Evolutionary conservation across 768 basidiomycete species (phyloP).

Genomic region (Rhodotorula graminis): DNA sequence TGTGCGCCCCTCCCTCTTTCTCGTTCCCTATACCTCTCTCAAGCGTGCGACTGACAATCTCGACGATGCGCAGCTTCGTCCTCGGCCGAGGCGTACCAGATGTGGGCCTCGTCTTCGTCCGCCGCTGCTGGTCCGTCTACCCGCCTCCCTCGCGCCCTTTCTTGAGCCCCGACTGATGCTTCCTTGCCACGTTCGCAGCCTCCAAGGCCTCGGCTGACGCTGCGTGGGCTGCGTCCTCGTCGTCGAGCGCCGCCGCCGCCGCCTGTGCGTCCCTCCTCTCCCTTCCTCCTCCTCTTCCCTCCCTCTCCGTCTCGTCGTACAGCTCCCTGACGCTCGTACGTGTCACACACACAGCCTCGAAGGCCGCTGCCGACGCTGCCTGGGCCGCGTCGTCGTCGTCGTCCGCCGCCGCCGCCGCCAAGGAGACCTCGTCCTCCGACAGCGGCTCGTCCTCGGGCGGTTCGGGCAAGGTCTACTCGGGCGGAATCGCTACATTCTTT

Average conservation of each 20-base stretch:
- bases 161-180: too few species aligned
- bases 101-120: constrained; percentile 17
- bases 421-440: not conserved
- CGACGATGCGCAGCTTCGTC: not conserved
- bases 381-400: constrained; percentile 11
- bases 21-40: too few species aligned
- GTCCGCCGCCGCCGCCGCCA: constrained; percentile 19
- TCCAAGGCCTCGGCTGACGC: constrained; percentile 11
- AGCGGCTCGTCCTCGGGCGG: not conserved
- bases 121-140: constrained; percentile 5
- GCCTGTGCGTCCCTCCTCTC: not conserved
- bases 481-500: constrained; percentile 16
- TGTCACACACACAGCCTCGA: not conserved
- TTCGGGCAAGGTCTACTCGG: constrained; percentile 17
- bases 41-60: not conserved
- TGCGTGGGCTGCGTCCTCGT: constrained; percentile 17
- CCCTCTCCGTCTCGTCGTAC: too few species aligned
- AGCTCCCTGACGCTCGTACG: not conserved
- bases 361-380: constrained; percentile 8
- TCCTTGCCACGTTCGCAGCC: not conserved
- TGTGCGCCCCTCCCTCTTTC: not conserved
- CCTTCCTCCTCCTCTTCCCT: too few species aligned
- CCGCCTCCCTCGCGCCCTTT: too few species aligned
- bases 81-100: constrained; percentile 5
- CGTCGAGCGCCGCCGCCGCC: constrained; percentile 4